Conservation (phyloP, 2,329 filamentous ascomycete genomes). For the Penicillium sp. region DNA sequence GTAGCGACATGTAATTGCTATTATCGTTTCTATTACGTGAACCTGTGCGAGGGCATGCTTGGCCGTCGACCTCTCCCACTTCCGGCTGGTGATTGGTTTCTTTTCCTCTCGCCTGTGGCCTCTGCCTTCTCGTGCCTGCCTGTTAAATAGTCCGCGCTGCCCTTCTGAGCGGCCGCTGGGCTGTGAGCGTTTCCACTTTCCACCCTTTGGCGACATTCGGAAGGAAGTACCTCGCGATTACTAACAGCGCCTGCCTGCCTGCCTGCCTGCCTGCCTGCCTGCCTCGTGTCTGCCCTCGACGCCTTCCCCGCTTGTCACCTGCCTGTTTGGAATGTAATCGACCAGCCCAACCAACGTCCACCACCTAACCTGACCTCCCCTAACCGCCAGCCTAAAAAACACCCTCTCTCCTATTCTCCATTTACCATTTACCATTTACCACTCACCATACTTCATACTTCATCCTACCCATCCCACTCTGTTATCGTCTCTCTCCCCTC, state of each 20-base stretch:
- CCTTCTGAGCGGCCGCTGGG: background rate
- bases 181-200: background rate
- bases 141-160: background rate
- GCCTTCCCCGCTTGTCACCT: constrained; percentile 7
- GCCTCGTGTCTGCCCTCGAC: background rate
- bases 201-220: background rate
- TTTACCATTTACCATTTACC: too few relatives aligned
- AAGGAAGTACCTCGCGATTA: background rate
- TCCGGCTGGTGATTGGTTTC: background rate
- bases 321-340: constrained; percentile 1
- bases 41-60: background rate
- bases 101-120: background rate
- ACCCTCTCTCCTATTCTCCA: background rate
- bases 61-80: background rate
- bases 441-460: too few relatives aligned
- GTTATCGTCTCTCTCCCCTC: background rate
- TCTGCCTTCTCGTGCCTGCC: background rate
- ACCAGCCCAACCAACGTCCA: background rate
- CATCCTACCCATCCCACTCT: background rate
- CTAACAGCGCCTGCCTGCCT: background rate
- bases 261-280: background rate
- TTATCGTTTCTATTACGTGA: constrained; percentile 7
- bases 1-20: background rate
- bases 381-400: background rate
- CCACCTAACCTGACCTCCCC: background rate